phyloP scores from a whole-genome alignment of 139 green algal species.

The Coelastrella sp. region DNA sequence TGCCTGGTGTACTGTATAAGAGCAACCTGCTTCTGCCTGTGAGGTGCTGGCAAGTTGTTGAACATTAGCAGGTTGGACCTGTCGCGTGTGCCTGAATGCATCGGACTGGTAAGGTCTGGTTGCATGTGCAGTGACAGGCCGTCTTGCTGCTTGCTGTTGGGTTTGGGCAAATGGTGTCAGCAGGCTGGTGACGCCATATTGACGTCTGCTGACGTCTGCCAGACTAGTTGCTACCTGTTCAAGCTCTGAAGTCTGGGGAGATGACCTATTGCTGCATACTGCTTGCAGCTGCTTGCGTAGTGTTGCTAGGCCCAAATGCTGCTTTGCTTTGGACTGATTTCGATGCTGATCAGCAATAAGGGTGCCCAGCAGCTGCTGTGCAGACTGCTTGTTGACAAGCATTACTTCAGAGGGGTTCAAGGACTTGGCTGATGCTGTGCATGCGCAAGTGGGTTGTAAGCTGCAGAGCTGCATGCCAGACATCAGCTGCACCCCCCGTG shows the following conservation, averaged over 20 bases:
- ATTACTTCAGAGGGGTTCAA: not conserved
- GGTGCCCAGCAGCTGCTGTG: constrained; percentile 18
- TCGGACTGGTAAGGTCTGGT: constrained; percentile 10
- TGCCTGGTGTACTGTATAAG: not conserved
- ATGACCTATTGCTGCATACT: too few species aligned
- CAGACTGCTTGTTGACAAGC: not conserved
- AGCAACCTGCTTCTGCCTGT: not conserved
- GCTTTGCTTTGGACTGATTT: not conserved
- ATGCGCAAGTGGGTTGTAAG: not conserved
- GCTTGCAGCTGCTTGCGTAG: not conserved
- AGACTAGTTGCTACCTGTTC: too few species aligned
- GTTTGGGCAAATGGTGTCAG: not conserved
- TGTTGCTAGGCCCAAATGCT: not conserved
- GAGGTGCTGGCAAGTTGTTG: not conserved
- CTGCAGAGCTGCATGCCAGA: not conserved
- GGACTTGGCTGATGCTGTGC: not conserved
- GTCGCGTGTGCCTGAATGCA: not conserved
- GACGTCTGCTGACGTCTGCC: not conserved
- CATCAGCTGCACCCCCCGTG: not conserved
- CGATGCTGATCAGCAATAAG: not conserved
- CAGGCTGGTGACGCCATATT: constrained; percentile 9
- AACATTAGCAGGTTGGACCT: too few species aligned
- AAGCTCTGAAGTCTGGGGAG: too few species aligned
- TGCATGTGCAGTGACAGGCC: constrained; percentile 17
- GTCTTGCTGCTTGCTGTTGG: constrained; percentile 7